Conservation (phyloP, 73 alveolate genomes). For the Paramecium biaurelia region DNA sequence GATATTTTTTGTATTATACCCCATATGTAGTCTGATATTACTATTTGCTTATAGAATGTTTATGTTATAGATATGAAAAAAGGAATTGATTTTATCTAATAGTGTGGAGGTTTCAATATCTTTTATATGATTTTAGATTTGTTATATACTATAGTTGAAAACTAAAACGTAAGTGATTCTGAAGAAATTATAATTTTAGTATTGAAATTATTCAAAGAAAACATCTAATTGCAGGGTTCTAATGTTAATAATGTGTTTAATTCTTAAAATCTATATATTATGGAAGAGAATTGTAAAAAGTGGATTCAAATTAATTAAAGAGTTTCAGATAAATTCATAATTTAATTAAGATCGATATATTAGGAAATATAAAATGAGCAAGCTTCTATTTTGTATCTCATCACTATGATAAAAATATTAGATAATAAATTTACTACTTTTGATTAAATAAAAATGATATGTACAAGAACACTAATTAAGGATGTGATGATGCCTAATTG, state of each 20-base stretch:
- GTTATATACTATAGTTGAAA: background rate
- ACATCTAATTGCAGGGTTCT: background rate
- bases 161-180: background rate
- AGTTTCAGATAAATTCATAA: background rate
- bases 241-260: background rate
- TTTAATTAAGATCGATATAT: background rate
- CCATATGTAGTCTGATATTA: background rate
- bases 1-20: background rate
- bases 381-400: background rate
- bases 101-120: background rate
- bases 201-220: background rate
- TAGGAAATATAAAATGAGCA: background rate
- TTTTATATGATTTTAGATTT: background rate
- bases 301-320: background rate
- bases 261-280: background rate
- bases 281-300: background rate
- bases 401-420: background rate
- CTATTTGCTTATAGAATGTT: background rate
- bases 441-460: background rate
- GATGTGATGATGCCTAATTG: background rate
- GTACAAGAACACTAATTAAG: background rate
- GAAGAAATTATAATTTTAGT: background rate
- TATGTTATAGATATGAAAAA: background rate
- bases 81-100: background rate
- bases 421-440: background rate